Evolutionary conservation across 306 rosid species (phyloP).

Genomic region (Crataegus laevigata): DNA sequence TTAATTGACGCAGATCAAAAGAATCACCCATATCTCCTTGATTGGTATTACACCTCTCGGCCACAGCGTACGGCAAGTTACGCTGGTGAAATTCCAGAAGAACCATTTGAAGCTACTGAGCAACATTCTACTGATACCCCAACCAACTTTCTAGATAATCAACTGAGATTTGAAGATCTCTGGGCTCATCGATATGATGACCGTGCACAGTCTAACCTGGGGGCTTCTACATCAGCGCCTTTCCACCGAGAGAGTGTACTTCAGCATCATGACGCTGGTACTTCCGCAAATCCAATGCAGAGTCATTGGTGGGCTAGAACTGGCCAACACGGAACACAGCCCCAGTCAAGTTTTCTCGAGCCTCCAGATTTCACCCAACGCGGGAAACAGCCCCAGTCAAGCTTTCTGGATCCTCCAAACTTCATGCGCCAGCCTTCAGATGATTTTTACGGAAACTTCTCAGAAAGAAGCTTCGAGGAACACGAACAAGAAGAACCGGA

Average conservation of each 20-base stretch:
- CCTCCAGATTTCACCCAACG: constrained; percentile 55
- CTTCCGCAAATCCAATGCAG: constrained; percentile 14
- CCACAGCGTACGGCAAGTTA: constrained; percentile 20
- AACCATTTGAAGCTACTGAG: constrained; percentile 32
- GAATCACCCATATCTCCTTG: constrained; percentile 67
- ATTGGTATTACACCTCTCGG: constrained; percentile 65
- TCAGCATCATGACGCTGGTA: constrained; percentile 25
- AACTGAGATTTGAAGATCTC: constrained; percentile 33
- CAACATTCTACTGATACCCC: constrained; percentile 40
- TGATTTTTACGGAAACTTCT: constrained; percentile 29
- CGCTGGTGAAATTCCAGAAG: constrained; percentile 21
- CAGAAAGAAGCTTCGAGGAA: constrained; percentile 61
- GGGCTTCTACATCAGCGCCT: constrained; percentile 63
- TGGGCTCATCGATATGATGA: constrained; percentile 23
- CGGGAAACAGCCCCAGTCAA: constrained; percentile 36
- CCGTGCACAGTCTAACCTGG: constrained; percentile 41
- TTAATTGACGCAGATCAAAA: constrained; percentile 43
- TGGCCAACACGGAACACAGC: not conserved
- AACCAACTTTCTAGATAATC: constrained; percentile 26
- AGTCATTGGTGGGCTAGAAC: constrained; percentile 88
- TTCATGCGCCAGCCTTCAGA: constrained; percentile 30
- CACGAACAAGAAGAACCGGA: constrained; percentile 11
- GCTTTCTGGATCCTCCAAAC: constrained; percentile 86
- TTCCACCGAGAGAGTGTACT: constrained; percentile 49
- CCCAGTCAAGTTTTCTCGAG: constrained; percentile 62